phyloP scores from a whole-genome alignment of 306 rosid genomes.

The Purshia tridentata region DNA sequence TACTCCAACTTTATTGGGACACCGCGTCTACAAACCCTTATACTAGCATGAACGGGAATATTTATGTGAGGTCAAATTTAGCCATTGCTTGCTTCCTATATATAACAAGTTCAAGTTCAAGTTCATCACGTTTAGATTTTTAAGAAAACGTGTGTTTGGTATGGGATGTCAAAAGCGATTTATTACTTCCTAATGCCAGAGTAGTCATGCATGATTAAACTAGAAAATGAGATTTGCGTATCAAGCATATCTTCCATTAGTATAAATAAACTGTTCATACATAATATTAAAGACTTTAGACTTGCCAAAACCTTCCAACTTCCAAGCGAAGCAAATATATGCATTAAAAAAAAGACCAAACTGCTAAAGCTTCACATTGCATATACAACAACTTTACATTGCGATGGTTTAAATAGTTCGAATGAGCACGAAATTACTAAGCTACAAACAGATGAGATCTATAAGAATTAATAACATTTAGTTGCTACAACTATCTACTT shows the following conservation, averaged over 20 bases:
- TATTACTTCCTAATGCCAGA: background rate
- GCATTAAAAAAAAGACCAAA: background rate
- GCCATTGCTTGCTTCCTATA: background rate
- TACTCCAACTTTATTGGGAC: no score
- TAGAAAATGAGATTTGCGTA: background rate
- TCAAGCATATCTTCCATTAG: background rate
- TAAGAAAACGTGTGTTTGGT: background rate
- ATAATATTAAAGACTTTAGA: no score
- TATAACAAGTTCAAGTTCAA: background rate
- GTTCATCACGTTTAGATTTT: background rate
- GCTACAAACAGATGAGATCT: background rate
- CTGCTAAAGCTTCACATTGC: conserved; percentile 1
- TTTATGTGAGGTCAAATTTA: background rate
- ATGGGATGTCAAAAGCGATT: background rate
- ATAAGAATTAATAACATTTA: background rate
- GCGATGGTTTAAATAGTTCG: background rate
- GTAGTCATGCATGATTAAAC: background rate
- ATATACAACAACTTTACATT: conserved; percentile 1
- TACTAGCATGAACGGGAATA: background rate
- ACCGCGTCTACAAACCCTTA: background rate
- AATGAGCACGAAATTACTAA: background rate
- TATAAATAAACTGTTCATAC: no score
- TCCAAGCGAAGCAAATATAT: background rate
- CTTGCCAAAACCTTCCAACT: background rate
- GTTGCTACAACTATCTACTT: conserved; percentile 1